These are phyloP conservation scores for Yamadazyma sp. DNA, from an alignment of 1,139 yeast genomes.

Conservation along the genomic window DNA sequence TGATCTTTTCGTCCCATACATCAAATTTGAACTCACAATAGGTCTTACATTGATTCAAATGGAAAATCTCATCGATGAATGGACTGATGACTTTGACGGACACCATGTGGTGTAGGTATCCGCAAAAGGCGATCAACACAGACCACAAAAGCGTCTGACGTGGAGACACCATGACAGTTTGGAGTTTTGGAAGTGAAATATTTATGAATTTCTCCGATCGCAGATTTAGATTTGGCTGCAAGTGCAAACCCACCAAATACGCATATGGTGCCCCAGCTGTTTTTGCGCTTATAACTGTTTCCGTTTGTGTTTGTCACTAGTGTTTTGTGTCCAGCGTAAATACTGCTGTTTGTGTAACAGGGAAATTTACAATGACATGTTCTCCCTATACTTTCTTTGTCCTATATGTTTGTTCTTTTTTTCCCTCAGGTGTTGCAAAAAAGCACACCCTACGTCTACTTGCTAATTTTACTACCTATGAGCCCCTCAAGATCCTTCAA, in stretches of 20 bases:
- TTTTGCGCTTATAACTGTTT: background rate
- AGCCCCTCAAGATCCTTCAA: background rate
- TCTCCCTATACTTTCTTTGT: too few species aligned
- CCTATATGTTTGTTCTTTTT: too few species aligned
- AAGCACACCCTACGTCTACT: background rate
- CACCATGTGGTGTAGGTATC: conserved; percentile 18
- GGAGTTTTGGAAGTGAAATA: background rate
- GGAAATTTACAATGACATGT: too few species aligned
- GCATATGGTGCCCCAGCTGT: too few species aligned
- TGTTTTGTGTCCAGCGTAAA: too few species aligned
- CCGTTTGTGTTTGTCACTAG: background rate
- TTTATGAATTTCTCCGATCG: background rate
- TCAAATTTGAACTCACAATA: conserved; percentile 63
- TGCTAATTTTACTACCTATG: background rate
- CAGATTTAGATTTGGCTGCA: conserved; percentile 1
- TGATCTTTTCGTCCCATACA: conserved; percentile 85
- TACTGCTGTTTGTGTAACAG: too few species aligned
- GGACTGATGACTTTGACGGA: conserved; percentile 33
- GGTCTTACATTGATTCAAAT: conserved; percentile 71
- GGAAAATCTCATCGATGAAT: conserved; percentile 81
- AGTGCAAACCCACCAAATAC: too few species aligned
- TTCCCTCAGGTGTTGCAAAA: background rate
- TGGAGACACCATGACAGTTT: background rate
- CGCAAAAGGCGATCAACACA: conserved; percentile 13
- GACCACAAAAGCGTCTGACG: background rate